Evolutionary conservation across 805 yeast species (phyloP), one percentile per base, ranked within the genome.

Genomic region (Metschnikowia amazonensis): DNA sequence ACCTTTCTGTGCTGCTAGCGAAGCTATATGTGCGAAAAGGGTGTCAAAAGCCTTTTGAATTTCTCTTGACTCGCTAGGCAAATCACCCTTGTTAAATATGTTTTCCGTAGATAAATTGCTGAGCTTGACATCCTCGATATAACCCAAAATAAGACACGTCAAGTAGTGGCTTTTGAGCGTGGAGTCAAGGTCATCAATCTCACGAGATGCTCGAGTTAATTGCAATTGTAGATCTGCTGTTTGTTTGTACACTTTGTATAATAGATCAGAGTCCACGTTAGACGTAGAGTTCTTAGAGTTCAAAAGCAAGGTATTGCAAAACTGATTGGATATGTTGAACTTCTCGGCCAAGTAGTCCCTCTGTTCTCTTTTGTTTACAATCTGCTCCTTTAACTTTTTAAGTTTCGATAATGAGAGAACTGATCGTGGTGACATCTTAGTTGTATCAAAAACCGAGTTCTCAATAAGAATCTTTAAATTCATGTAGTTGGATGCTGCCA

Each of bases 71-170:
- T 34, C 34, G 3, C 21, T 18, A 14, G 23, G 8, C 17, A 17
- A 17, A 31, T 31, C 36, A 27, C 16, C 33, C 34, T 38, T 23
- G 28, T 28, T 44, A 21, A 27, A 27, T 24, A 25, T 55, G 52
- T 8, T 52, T 8, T 33, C 39, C 21, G 43, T 31, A 13, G 49
- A 32, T 25, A 37, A 23, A 33, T 35, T 38, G 13, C 51, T 47
- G 11, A 66, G 47, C 47, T 60, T 63, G 11, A 71, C 64, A 54
- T 70, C 75, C 49, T 75, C 77, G 14, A 75, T 65, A 53, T 75
- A 74, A 2, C 81, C 80, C 49, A 75, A 59, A 13, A 71, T 70
- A 37, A 74, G 64, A 27, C 76, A 69, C 0, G 76, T 65, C 42
- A 72, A 52, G 45, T 74, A 70, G 52, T 76, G 81, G 49, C 67